Percentiles rank a stretch among this genome's conserved stretches.
These are phyloP conservation scores for Curvularia hawaiiensis DNA, from an alignment of 2,329 filamentous ascomycete genomes.

Conservation along the genomic window DNA sequence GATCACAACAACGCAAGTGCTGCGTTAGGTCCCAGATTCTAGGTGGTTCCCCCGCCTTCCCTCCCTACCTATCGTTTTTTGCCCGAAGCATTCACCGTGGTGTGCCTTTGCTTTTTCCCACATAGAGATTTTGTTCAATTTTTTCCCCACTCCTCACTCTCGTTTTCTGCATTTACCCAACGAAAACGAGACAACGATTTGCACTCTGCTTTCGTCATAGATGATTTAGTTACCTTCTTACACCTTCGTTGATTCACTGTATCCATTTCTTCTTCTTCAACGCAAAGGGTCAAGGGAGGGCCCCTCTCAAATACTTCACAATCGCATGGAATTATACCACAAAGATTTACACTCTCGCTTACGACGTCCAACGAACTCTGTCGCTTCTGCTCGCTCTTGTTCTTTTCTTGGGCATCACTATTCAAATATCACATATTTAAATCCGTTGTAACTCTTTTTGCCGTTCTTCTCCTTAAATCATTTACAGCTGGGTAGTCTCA, in stretches of 20 bases:
- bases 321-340: not conserved
- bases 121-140: not conserved
- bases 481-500: not conserved
- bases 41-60: not conserved
- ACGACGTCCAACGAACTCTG: not conserved
- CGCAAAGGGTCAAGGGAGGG: not conserved
- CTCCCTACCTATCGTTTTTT: not conserved
- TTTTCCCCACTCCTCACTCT: not conserved
- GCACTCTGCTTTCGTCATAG: not conserved
- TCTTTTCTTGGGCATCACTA: not conserved
- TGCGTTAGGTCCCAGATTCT: slow-evolving; percentile 6
- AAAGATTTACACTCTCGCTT: not conserved
- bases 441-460: not conserved
- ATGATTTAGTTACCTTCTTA: not conserved
- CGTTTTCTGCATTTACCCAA: not conserved
- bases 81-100: not conserved
- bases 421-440: not conserved
- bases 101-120: not conserved
- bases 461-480: not conserved
- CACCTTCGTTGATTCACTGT: not conserved
- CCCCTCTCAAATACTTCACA: no score
- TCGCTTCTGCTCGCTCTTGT: not conserved
- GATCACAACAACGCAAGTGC: slow-evolving; percentile 15
- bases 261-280: not conserved
- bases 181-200: not conserved